These are phyloP conservation scores for Digitaria exilis DNA, from an alignment of 202 grass and related monocot genomes.

Conservation along the genomic window DNA sequence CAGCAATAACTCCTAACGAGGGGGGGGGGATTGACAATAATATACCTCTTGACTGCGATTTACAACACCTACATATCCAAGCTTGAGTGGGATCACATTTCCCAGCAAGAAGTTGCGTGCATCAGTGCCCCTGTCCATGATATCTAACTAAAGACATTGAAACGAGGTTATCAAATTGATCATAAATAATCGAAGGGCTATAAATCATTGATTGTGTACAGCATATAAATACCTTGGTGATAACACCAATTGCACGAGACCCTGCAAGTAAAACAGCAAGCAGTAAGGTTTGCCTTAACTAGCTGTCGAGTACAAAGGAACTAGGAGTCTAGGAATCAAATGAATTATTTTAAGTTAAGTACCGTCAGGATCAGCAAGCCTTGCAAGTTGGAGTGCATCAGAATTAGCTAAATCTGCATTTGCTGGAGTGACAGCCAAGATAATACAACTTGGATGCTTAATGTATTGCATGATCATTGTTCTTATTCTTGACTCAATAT, in stretches of 20 bases:
- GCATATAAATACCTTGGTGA: constrained; percentile 83
- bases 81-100: constrained; percentile 85
- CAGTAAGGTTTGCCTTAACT: constrained; percentile 34
- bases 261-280: constrained; percentile 57
- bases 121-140: constrained; percentile 99
- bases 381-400: constrained; percentile 89
- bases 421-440: constrained; percentile 91
- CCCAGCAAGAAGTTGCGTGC: constrained; percentile 91
- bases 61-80: constrained; percentile 91
- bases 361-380: constrained; percentile 96
- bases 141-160: constrained; percentile 82
- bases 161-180: constrained; percentile 43
- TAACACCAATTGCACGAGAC: constrained; percentile 94
- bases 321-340: constrained; percentile 32
- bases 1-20: not conserved
- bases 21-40: constrained; percentile 9
- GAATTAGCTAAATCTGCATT: constrained; percentile 97
- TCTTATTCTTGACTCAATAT: constrained; percentile 90
- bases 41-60: constrained; percentile 97
- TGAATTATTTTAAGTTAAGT: constrained; percentile 39
- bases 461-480: constrained; percentile 91
- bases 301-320: constrained; percentile 16
- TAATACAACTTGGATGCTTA: constrained; percentile 89
- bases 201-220: constrained; percentile 6
- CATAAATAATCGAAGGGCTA: constrained; percentile 41